Conservation (phyloP, 768 basidiomycete species). For the Phylloporus arenicola region DNA sequence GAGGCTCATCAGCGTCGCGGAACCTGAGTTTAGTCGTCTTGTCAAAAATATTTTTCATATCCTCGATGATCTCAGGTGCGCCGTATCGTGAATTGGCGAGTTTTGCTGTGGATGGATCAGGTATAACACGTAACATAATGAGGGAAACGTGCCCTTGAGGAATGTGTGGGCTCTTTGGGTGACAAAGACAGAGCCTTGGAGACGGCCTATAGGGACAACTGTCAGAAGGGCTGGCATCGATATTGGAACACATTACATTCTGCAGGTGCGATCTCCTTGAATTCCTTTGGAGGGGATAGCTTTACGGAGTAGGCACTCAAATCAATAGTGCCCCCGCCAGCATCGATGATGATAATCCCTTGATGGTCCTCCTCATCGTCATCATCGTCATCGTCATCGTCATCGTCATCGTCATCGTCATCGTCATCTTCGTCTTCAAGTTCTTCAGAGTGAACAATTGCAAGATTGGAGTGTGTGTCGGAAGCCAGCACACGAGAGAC, state of each 20-base stretch:
- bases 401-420: too few species aligned
- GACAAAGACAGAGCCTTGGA: too few species aligned
- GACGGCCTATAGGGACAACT: neutral
- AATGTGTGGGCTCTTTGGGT: too few species aligned
- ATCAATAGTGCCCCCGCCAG: constrained; percentile 39
- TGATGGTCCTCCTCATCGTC: too few species aligned
- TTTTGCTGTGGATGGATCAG: too few species aligned
- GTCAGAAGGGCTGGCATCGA: neutral
- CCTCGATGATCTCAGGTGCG: constrained; percentile 27
- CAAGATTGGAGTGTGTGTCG: constrained; percentile 18
- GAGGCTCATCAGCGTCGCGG: constrained; percentile 29
- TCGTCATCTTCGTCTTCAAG: too few species aligned
- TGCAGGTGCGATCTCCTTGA: constrained; percentile 21
- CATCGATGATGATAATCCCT: constrained; percentile 28
- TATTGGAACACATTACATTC: constrained; percentile 17
- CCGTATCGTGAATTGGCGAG: constrained; percentile 34
- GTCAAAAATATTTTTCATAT: constrained; percentile 34
- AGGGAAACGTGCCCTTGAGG: too few species aligned
- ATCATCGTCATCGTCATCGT: too few species aligned
- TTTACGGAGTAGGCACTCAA: constrained; percentile 34
- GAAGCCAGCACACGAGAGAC: constrained; percentile 36
- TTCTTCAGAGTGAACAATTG: constrained; percentile 23
- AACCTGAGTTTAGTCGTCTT: constrained; percentile 37
- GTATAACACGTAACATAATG: too few species aligned
- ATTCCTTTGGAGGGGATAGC: constrained; percentile 6